Evolutionary conservation across 2,329 filamentous ascomycete genomes (phyloP).

Genomic region (Colletotrichum coccodes): DNA sequence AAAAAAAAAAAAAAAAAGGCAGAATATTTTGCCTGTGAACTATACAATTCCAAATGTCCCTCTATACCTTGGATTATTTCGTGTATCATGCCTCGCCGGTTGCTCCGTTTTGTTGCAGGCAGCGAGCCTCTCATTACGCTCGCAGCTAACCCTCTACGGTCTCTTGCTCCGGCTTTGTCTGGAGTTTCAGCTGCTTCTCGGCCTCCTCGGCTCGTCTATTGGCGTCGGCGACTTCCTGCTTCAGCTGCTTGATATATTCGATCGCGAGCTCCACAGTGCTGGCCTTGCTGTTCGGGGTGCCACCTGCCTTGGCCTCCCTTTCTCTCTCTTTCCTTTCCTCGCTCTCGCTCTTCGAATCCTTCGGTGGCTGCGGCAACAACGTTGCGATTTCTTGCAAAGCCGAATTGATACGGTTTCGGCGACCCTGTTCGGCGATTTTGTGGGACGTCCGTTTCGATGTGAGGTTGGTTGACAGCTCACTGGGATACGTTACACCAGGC

Average conservation of each 20-base stretch:
- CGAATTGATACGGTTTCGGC: conserved; percentile 93
- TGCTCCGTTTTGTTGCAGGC: not conserved
- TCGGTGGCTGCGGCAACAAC: conserved; percentile 74
- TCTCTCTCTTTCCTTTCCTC: conserved; percentile 60
- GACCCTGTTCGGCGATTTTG: conserved; percentile 96
- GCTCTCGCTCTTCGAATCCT: conserved; percentile 53
- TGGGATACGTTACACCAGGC: conserved; percentile 90
- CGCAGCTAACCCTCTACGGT: not conserved
- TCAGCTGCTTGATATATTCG: conserved; percentile 89
- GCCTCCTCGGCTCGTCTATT: conserved; percentile 71
- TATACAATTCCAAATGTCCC: conserved; percentile 15
- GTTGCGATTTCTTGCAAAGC: conserved; percentile 92
- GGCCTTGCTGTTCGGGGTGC: conserved; percentile 85
- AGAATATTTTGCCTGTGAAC: not conserved
- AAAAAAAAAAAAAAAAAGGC: not conserved
- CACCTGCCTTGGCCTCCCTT: conserved; percentile 48
- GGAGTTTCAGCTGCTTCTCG: conserved; percentile 65
- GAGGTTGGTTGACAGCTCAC: conserved; percentile 89
- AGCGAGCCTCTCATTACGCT: not conserved
- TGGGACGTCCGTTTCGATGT: conserved; percentile 97
- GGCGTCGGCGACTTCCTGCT: conserved; percentile 76
- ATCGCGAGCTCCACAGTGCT: conserved; percentile 98
- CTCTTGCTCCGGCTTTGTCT: not conserved
- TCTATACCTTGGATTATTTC: conserved; percentile 15
- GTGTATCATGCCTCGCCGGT: conserved; percentile 21